These are phyloP conservation scores for Colletotrichum sublineola DNA, from an alignment of 2,329 filamentous ascomycete species.

Conservation along the genomic window DNA sequence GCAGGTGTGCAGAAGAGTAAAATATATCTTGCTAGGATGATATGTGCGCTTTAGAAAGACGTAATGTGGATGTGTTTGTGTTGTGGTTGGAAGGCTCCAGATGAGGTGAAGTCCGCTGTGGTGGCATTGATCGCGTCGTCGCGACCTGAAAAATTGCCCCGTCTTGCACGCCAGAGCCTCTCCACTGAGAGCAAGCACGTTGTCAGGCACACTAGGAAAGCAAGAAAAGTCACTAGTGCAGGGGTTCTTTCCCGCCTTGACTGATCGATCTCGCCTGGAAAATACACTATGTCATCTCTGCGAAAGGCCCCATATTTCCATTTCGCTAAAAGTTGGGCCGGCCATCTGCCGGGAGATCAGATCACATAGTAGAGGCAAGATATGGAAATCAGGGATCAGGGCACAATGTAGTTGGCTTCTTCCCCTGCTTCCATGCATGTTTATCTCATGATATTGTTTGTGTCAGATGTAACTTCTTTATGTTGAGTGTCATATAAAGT, in stretches of 20 bases:
- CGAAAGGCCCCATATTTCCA: constrained; percentile 24
- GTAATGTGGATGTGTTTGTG: constrained; percentile 3
- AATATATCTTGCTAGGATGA: not conserved
- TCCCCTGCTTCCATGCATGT: no score
- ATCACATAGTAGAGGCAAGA: not conserved
- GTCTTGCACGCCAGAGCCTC: constrained; percentile 41
- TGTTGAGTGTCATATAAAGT: not conserved
- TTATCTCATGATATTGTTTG: not conserved
- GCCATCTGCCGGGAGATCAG: constrained; percentile 32
- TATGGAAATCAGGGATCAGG: not conserved
- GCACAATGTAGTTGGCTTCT: not conserved
- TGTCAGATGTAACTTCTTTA: not conserved
- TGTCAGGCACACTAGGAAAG: constrained; percentile 27
- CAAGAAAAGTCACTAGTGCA: constrained; percentile 40
- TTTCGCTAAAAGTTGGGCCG: constrained; percentile 18
- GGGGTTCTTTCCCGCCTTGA: constrained; percentile 38
- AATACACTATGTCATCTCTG: constrained; percentile 36
- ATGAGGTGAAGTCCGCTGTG: constrained; percentile 6
- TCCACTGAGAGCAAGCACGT: constrained; percentile 27
- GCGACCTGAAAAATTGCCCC: constrained; percentile 43
- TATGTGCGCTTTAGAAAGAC: not conserved
- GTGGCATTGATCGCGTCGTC: constrained; percentile 37
- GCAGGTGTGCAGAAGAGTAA: not conserved
- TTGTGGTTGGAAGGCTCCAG: constrained; percentile 10
- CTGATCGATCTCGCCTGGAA: constrained; percentile 31